These are phyloP conservation scores for Sporothrix luriei DNA, from an alignment of 2,329 filamentous ascomycete species.

Conservation along the genomic window DNA sequence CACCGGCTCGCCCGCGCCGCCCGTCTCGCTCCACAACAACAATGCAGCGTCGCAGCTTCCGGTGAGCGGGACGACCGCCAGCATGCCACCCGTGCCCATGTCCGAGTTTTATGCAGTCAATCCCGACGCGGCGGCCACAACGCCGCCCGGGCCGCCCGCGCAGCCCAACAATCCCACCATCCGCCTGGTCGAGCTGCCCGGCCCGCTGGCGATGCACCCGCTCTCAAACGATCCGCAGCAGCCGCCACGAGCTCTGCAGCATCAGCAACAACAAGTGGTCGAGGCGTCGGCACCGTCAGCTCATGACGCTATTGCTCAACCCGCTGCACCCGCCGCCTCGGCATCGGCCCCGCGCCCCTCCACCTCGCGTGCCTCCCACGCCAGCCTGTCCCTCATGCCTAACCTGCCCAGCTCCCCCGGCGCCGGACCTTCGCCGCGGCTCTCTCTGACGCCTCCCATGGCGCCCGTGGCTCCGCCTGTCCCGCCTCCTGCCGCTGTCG, in stretches of 20 bases:
- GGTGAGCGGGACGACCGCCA: not conserved
- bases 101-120: constrained; percentile 21
- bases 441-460: not conserved
- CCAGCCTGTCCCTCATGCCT: constrained; percentile 32
- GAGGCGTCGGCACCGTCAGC: too few species aligned
- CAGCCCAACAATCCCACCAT: constrained; percentile 19
- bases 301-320: too few species aligned
- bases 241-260: constrained; percentile 11
- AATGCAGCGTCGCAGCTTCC: not conserved
- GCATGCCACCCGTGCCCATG: constrained; percentile 5
- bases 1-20: constrained; percentile 30
- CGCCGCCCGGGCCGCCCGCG: not conserved
- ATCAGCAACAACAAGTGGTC: not conserved
- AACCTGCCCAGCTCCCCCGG: constrained; percentile 27
- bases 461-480: not conserved
- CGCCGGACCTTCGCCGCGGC: not conserved
- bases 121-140: constrained; percentile 16
- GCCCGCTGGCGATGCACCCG: constrained; percentile 28
- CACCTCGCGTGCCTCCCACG: constrained; percentile 8
- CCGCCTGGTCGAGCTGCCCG: constrained; percentile 18
- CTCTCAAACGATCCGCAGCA: not conserved
- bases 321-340: not conserved
- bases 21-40: constrained; percentile 29
- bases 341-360: not conserved
- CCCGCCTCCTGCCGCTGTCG: not conserved